Conservation (phyloP, 106 monocot genomes). For the Allium fistulosum region DNA sequence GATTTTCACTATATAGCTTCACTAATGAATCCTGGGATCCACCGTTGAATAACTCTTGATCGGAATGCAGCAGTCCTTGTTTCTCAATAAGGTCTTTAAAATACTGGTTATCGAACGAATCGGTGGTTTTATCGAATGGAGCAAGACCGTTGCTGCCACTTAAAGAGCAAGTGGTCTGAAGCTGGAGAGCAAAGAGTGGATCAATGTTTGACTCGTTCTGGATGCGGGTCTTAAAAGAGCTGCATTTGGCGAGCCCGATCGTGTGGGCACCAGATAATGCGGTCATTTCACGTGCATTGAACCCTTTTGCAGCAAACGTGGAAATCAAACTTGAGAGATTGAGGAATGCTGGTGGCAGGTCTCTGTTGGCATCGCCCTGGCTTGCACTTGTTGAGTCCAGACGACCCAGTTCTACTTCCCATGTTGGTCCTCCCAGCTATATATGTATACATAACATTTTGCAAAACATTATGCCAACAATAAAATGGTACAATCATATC, state of each 20-base stretch:
- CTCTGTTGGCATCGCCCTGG: conserved; percentile 16
- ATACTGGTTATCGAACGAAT: conserved; percentile 12
- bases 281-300: conserved; percentile 31
- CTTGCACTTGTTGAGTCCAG: conserved; percentile 27
- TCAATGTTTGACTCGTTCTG: conserved; percentile 25
- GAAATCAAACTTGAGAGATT: conserved; percentile 16
- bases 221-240: conserved; percentile 16
- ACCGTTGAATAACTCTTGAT: conserved; percentile 13
- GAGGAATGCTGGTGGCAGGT: conserved; percentile 11
- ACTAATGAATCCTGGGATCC: conserved; percentile 13
- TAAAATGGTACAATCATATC: neutral
- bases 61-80: conserved; percentile 13
- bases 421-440: conserved; percentile 32
- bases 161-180: neutral
- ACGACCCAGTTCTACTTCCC: conserved; percentile 26
- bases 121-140: conserved; percentile 8
- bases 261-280: conserved; percentile 39
- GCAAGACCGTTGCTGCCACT: conserved; percentile 8
- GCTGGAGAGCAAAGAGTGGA: neutral
- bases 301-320: conserved; percentile 19
- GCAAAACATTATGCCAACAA: neutral
- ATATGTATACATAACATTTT: neutral
- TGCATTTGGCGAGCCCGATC: conserved; percentile 25
- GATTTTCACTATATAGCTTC: conserved; percentile 3
- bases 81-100: conserved; percentile 9